These are phyloP conservation scores for Geosmithia flava DNA, from an alignment of 2,329 filamentous ascomycete genomes.

Conservation along the genomic window DNA sequence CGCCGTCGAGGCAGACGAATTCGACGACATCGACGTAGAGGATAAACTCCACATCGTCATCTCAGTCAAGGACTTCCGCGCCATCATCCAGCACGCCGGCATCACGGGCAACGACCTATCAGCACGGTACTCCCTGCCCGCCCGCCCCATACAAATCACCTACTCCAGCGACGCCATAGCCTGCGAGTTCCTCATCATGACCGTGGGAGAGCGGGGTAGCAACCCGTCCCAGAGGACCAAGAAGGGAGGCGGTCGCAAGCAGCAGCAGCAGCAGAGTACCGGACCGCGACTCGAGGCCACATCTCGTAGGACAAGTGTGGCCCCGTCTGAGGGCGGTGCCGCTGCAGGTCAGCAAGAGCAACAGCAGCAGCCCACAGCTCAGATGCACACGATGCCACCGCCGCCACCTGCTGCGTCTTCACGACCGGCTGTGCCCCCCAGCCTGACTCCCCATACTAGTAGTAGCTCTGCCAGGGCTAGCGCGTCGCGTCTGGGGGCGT, in stretches of 20 bases:
- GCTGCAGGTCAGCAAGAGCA: not conserved
- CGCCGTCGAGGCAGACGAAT: constrained; percentile 63
- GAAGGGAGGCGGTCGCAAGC: constrained; percentile 24
- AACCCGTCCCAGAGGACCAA: constrained; percentile 30
- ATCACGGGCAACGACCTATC: constrained; percentile 53
- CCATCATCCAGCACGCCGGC: constrained; percentile 65
- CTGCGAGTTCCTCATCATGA: constrained; percentile 75
- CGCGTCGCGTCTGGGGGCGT: constrained; percentile 20
- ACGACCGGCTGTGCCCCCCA: not conserved
- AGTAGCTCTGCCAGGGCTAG: constrained; percentile 19
- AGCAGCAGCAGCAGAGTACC: constrained; percentile 11
- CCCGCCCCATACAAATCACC: constrained; percentile 58
- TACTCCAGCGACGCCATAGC: constrained; percentile 57
- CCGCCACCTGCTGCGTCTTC: constrained; percentile 11
- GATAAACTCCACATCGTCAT: constrained; percentile 69
- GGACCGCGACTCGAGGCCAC: constrained; percentile 33
- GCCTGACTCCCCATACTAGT: constrained; percentile 13
- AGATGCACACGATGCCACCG: constrained; percentile 2
- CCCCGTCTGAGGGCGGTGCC: constrained; percentile 16
- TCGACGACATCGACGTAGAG: constrained; percentile 62
- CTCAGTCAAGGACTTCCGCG: constrained; percentile 72
- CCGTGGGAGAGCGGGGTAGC: constrained; percentile 54
- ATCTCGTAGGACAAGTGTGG: constrained; percentile 29
- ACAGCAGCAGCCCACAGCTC: not conserved
- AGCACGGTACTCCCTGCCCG: constrained; percentile 59